Evolutionary conservation across 2,329 filamentous ascomycete genomes (phyloP), one percentile per base, ranked within the genome.

Genomic region (Didymella lethalis): DNA sequence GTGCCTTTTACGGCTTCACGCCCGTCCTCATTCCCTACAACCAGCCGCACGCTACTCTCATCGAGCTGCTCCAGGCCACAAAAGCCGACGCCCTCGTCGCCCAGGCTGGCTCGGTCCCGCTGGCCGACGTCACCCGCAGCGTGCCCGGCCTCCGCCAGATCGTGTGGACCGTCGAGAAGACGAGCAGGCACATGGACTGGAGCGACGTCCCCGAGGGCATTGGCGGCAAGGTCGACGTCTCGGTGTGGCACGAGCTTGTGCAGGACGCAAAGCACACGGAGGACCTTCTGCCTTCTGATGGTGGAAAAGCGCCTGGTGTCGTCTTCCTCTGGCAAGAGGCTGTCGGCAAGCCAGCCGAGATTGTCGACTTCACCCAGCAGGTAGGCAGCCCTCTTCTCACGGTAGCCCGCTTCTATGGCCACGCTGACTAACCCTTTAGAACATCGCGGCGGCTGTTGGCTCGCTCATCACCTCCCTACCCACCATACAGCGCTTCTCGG

Each of bases 161-260:
- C 31, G 86, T 97, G 67, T 98, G 93, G 92, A 93, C 97, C 12
- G 92, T 96, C 5, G 94, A 97, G 69, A 86, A 92, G 71, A 92
- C 92, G 41, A 97, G 89, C 80, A 87, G 88, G 67, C 94, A 98
- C 74, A 90, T 99, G 84, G 93, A 97, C 78, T 99, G 94, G 93
- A 93, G 92, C 68, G 91, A 94, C 73, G 86, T 93, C 2, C 93
- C 93, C 11, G 86, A 90, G 71, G 90, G 90, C 50, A 88, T 89
- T 56, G 89, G 89, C 16, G 86, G 89, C 57, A 88, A 84, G 62
- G 83, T 96, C 61, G 90, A 90, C 55, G 90, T 97, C 16, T 86
- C 88, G n/a, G 95, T 94, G 14, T 99, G 94, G 93, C 91, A 96
- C 71, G 91, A 97, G 59, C 85, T 98, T 52, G 81, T 97, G 26